Evolutionary conservation across 176 grass and related monocot species (phyloP).

Genomic region (Bonia amplexicaulis): DNA sequence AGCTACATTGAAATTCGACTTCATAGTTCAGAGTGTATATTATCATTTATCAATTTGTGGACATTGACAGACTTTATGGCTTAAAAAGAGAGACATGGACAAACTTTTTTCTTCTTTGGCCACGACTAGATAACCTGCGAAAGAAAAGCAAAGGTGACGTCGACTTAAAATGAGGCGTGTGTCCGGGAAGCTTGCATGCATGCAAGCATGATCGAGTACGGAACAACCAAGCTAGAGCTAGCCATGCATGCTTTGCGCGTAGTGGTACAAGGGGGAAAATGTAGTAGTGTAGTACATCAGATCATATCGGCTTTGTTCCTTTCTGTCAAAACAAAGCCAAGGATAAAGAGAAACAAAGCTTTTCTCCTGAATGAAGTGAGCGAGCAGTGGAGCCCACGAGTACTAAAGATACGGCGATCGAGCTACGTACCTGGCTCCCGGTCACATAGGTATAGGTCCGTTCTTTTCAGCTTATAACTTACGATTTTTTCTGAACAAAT

Average conservation of each 20-base stretch:
- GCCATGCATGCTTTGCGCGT: background rate
- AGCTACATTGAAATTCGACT: background rate
- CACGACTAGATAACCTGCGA: slow-evolving; percentile 3
- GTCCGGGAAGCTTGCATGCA: background rate
- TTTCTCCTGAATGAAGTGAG: slow-evolving; percentile 23
- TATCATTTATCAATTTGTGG: background rate
- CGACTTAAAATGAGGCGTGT: slow-evolving; percentile 31
- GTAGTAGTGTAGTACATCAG: background rate
- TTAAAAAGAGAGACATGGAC: background rate
- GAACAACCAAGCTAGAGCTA: background rate
- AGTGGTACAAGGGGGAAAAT: background rate
- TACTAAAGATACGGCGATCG: slow-evolving; percentile 44
- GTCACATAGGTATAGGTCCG: background rate
- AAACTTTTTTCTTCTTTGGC: slow-evolving; percentile 10
- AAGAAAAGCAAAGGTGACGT: slow-evolving; percentile 39
- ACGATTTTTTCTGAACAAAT: no score
- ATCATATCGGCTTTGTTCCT: slow-evolving; percentile 38
- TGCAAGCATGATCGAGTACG: slow-evolving; percentile 6
- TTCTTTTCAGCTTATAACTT: no score
- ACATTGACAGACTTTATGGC: background rate
- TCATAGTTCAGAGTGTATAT: background rate
- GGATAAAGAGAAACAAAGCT: slow-evolving; percentile 31
- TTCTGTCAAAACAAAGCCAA: slow-evolving; percentile 48
- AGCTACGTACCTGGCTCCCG: slow-evolving; percentile 23
- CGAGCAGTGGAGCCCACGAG: slow-evolving; percentile 2